These are phyloP conservation scores for Ophiostoma angusticollis DNA, from an alignment of 2,329 filamentous ascomycete genomes.

Conservation along the genomic window DNA sequence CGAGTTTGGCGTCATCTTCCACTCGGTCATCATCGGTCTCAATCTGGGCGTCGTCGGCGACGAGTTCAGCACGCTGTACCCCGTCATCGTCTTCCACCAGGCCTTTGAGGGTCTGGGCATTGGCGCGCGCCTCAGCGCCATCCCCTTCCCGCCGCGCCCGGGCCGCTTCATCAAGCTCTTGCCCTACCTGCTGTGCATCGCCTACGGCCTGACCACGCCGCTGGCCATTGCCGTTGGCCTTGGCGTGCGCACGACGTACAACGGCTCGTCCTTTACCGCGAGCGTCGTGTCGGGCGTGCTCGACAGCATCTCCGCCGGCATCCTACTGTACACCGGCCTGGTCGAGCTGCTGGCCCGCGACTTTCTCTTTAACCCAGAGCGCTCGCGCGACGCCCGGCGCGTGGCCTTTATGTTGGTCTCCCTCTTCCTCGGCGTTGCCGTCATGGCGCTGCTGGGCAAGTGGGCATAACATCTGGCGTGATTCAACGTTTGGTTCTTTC, in stretches of 20 bases:
- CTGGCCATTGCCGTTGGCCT: constrained; percentile 76
- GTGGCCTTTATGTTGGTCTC: constrained; percentile 59
- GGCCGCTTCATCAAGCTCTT: constrained; percentile 48
- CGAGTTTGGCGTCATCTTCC: constrained; percentile 91
- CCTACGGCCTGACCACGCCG: constrained; percentile 72
- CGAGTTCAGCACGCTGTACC: constrained; percentile 47
- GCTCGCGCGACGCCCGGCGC: constrained; percentile 60
- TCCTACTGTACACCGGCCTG: constrained; percentile 88
- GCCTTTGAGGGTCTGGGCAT: constrained; percentile 91
- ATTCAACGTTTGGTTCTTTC: no score
- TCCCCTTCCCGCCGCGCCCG: constrained; percentile 50
- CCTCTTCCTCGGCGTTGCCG: constrained; percentile 57
- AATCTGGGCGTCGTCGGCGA: constrained; percentile 51
- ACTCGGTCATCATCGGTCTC: constrained; percentile 85
- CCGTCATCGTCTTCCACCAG: constrained; percentile 75
- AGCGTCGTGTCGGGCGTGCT: constrained; percentile 78
- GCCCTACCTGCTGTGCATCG: constrained; percentile 59
- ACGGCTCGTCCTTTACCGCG: constrained; percentile 39
- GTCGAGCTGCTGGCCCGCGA: constrained; percentile 92
- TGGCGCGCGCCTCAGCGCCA: constrained; percentile 66
- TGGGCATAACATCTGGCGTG: no score
- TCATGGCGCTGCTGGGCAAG: constrained; percentile 77
- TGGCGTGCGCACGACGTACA: constrained; percentile 55
- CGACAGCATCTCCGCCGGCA: constrained; percentile 79
- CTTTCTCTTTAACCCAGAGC: constrained; percentile 86